These are phyloP conservation scores for Hordeum marinum DNA, from an alignment of 176 grass and related monocot species.

Conservation along the genomic window DNA sequence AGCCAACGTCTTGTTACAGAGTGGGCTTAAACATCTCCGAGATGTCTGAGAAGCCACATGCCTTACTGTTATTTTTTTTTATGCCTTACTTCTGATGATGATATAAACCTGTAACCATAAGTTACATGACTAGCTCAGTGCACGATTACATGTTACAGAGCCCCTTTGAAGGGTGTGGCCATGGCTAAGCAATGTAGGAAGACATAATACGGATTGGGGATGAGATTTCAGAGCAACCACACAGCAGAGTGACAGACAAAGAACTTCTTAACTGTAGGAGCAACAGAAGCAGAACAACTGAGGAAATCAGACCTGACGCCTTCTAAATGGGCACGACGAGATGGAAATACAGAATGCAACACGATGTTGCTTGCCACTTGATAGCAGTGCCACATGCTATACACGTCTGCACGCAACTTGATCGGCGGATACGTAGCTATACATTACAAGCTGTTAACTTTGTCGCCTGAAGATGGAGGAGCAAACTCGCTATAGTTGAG, in stretches of 20 bases:
- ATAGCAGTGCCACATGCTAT: neutral
- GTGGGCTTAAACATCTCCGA: neutral
- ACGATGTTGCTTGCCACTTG: neutral
- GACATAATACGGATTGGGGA: neutral
- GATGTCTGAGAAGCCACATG: neutral
- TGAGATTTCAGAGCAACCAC: neutral
- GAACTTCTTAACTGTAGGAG: neutral
- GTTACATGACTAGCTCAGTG: neutral
- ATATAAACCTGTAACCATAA: too few species aligned
- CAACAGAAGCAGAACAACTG: neutral
- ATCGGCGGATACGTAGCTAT: neutral
- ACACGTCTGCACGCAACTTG: neutral
- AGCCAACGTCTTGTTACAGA: neutral
- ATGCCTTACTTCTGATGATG: too few species aligned
- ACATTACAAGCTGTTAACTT: neutral
- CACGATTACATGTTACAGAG: neutral
- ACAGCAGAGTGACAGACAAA: neutral
- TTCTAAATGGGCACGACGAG: neutral
- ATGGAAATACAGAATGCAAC: neutral
- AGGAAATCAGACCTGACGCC: neutral
- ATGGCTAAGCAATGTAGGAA: neutral
- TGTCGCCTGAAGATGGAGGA: neutral
- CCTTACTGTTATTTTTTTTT: neutral
- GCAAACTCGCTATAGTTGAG: constrained; percentile 18
- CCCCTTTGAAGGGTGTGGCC: neutral